Base-by-base conservation (phyloP, 352 stramenopile species). In the Phytophthora pluvialis region DNA sequence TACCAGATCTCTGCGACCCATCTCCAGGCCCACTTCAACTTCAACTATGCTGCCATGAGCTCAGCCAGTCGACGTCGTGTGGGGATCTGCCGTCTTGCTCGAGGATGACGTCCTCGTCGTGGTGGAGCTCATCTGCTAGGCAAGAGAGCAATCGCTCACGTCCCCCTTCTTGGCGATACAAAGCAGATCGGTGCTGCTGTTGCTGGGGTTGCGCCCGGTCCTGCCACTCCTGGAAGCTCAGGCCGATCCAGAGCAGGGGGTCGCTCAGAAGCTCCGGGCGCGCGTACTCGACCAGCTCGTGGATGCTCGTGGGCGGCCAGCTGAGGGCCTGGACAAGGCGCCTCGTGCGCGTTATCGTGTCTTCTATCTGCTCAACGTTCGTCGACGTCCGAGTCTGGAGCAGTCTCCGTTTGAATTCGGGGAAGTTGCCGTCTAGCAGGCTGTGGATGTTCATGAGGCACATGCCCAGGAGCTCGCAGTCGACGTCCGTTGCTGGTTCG, bases 381-480 rank as follows among this genome's bases (percentile, higher is more conserved):
- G 32, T 31, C 3, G 44, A 50, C 15, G 33, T 54, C 44, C 54
- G 35, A 10, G 56, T 18, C 10, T 31, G 12, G 4, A 70, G 49
- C 2, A 75, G 18, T 47, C 21, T 44, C 61, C 55, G n/a, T 32
- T 74, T 70, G 25, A 90, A 75, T 21, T 60, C 48, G 0, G 48
- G 52, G 3, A 81, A 48, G 4, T 76, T 56, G 3, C 59, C 64
- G 39, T 93, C 81, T 5, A 91, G 38, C 4, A 90, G 52, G 26
- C 76, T 81, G 65, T 93, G 84, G 8, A 91, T 35, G 54, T 88
- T 91, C 80, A 78, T 84, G 11, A 91, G 65, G 18, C 78, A 87
- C 49, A 81, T 57, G 7, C 63, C 71, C 58, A 93, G 80, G 32
- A 89, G 58, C 5, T 83, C 76, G 33, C 59, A 67, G 53, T 89